Conservation (phyloP, 306 rosid species). For the Lathyrus oleraceus region DNA sequence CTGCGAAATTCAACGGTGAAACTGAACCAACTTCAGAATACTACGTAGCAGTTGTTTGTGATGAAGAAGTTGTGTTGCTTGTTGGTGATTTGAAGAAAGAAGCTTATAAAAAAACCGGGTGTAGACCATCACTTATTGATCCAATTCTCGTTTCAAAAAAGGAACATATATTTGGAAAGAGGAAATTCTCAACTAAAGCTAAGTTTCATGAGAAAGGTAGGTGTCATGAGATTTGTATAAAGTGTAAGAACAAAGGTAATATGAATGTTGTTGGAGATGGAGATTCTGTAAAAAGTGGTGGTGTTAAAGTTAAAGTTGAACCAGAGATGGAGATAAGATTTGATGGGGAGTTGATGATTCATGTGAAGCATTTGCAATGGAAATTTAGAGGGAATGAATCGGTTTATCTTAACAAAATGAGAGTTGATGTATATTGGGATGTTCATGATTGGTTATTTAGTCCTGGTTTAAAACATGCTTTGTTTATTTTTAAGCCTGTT, state of each 20-base stretch:
- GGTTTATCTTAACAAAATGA: conserved; percentile 54
- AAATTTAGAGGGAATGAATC: conserved; percentile 88
- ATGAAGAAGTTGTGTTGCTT: conserved; percentile 69
- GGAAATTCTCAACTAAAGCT: conserved; percentile 63
- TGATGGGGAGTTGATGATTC: conserved; percentile 72
- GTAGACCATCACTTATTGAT: conserved; percentile 74
- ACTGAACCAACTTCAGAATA: conserved; percentile 79
- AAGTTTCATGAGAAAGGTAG: conserved; percentile 74
- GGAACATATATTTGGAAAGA: conserved; percentile 82
- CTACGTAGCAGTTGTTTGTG: conserved; percentile 80
- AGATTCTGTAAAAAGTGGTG: conserved; percentile 12
- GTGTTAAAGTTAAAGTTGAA: conserved; percentile 48
- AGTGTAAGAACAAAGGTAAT: conserved; percentile 51
- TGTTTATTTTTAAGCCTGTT: conserved; percentile 76
- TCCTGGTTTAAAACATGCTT: conserved; percentile 76
- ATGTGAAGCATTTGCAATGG: conserved; percentile 90
- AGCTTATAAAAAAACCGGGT: conserved; percentile 67
- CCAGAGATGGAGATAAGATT: conserved; percentile 85
- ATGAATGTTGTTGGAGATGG: background rate
- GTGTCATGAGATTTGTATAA: conserved; percentile 68
- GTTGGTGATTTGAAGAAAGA: conserved; percentile 84
- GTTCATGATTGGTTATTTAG: conserved; percentile 93
- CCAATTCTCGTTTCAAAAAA: conserved; percentile 73
- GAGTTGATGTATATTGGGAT: conserved; percentile 84
- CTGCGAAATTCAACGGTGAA: conserved; percentile 74